Percentiles rank a stretch among this genome's conserved stretches.
Conservation (phyloP, 2,329 filamentous ascomycete species). For the Fusarium sublunatum region DNA sequence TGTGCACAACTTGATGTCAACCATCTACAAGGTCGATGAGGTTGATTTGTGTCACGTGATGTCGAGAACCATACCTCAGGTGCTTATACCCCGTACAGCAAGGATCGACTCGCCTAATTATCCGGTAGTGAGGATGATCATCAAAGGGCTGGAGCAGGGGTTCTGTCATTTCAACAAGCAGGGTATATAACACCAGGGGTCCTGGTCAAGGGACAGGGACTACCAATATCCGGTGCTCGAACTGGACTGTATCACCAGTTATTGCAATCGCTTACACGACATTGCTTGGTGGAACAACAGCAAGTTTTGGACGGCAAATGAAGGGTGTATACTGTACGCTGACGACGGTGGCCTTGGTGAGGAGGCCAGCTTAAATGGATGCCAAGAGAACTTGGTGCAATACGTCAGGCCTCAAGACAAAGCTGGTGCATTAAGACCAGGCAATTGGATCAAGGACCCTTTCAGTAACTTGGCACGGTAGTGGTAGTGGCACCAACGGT, state of each 20-base stretch:
- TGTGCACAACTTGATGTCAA: conserved; percentile 14
- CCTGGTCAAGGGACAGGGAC: conserved; percentile 11
- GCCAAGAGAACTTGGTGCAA: conserved; percentile 14
- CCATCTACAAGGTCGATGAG: background rate
- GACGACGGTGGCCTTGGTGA: conserved; percentile 5
- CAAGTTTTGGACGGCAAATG: conserved; percentile 1
- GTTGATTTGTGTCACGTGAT: conserved; percentile 30
- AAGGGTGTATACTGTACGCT: background rate
- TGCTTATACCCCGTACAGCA: conserved; percentile 4
- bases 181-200: conserved; percentile 5
- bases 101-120: conserved; percentile 20
- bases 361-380: conserved; percentile 2
- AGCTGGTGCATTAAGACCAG: conserved; percentile 4
- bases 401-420: conserved; percentile 1
- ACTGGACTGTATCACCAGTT: background rate
- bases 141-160: conserved; percentile 3
- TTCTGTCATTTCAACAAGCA: conserved; percentile 17
- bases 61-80: conserved; percentile 5
- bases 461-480: conserved; percentile 24
- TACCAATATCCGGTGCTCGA: conserved; percentile 20
- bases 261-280: background rate
- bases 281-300: conserved; percentile 10
- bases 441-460: conserved; percentile 8
- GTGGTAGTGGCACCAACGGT: conserved; percentile 24
- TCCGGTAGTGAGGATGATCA: conserved; percentile 33